phyloP scores from a whole-genome alignment of 495 filamentous ascomycete species.

The Cercophora sp. region DNA sequence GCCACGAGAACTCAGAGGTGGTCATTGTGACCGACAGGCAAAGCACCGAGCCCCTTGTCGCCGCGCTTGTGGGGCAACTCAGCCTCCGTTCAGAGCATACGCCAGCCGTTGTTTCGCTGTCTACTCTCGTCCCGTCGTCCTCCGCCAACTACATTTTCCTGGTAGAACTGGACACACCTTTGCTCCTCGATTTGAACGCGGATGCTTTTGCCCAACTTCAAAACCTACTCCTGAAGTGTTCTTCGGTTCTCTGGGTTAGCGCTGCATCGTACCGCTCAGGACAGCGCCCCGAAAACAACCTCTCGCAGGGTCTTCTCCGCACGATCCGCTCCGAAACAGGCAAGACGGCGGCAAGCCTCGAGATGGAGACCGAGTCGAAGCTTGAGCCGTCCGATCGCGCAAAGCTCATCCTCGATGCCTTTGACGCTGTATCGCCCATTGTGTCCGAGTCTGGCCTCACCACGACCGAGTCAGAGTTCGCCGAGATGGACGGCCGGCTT shows the following conservation, averaged over 20 bases:
- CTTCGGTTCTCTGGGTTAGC: conserved; percentile 39
- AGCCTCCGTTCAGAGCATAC: conserved; percentile 25
- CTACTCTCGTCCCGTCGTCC: conserved; percentile 22
- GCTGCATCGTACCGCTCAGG: conserved; percentile 33
- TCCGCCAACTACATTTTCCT: conserved; percentile 28
- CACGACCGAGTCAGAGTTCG: conserved; percentile 35
- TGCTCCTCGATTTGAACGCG: conserved; percentile 25
- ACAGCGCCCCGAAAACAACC: conserved; percentile 30
- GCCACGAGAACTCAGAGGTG: conserved; percentile 21
- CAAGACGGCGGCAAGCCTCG: conserved; percentile 31
- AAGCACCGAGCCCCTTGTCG: conserved; percentile 32
- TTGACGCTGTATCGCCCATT: conserved; percentile 20
- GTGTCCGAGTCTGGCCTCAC: no score
- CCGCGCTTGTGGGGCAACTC: conserved; percentile 29
- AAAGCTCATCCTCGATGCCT: conserved; percentile 26
- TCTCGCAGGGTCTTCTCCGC: conserved; percentile 36
- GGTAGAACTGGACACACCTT: conserved; percentile 24
- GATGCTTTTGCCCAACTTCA: conserved; percentile 32
- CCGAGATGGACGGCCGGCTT: conserved; percentile 32
- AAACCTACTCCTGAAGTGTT: conserved; percentile 31
- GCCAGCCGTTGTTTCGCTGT: conserved; percentile 20
- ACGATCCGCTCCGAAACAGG: conserved; percentile 33
- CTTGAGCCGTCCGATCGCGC: conserved; percentile 25
- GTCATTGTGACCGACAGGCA: conserved; percentile 35
- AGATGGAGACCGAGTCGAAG: conserved; percentile 31